These are phyloP conservation scores for Ustilaginoidea virens DNA, from an alignment of 2,329 filamentous ascomycete species.

Conservation along the genomic window DNA sequence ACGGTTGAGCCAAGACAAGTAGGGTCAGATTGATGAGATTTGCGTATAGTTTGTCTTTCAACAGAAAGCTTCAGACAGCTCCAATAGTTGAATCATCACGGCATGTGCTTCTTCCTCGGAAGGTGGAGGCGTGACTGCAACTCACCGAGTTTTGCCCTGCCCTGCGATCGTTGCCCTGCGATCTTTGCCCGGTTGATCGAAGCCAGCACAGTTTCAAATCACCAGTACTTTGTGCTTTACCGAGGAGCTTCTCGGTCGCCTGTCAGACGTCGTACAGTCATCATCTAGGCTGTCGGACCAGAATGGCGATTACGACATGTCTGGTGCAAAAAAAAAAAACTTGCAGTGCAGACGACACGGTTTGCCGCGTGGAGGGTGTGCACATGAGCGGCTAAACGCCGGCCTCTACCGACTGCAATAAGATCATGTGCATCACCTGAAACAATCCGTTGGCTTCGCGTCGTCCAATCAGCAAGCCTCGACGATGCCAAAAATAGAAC, in stretches of 20 bases:
- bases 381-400: slow-evolving; percentile 2
- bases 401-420: too few relatives aligned
- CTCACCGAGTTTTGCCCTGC: too few relatives aligned
- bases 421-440: slow-evolving; percentile 11
- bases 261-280: slow-evolving; percentile 3
- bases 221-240: too few relatives aligned
- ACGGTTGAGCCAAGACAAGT: too few relatives aligned
- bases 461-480: slow-evolving; percentile 8
- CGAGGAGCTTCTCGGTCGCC: slow-evolving; percentile 4
- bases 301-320: too few relatives aligned
- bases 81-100: slow-evolving; percentile 49
- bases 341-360: not conserved
- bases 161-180: too few relatives aligned
- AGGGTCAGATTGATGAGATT: slow-evolving; percentile 17
- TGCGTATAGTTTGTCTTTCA: slow-evolving; percentile 46
- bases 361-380: not conserved
- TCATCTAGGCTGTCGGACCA: too few relatives aligned
- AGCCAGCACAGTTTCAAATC: too few relatives aligned
- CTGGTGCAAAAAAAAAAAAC: too few relatives aligned
- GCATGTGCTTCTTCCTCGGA: too few relatives aligned
- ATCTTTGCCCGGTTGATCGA: too few relatives aligned
- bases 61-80: slow-evolving; percentile 58
- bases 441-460: slow-evolving; percentile 6
- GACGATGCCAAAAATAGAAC: slow-evolving; percentile 12
- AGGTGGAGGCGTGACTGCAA: too few relatives aligned